Base-by-base conservation (phyloP, 2,329 filamentous ascomycete species). In the Pseudogymnoascus sp. region DNA sequence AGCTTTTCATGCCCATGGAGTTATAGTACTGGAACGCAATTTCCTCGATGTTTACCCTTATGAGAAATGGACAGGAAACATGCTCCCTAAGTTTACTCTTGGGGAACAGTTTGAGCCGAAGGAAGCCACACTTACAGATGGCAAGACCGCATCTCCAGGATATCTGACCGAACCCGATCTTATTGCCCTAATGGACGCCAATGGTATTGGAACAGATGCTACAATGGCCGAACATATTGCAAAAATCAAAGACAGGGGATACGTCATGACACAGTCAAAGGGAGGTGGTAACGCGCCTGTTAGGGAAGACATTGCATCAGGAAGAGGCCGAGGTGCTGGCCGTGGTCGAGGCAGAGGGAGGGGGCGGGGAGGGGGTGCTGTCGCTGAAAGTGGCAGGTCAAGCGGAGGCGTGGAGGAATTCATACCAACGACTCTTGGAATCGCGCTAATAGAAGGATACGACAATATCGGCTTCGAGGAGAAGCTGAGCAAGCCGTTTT, bases 211-310 rank as follows among this genome's bases (percentile, higher is more conserved):
- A 11, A 99, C 95, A 8, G 95, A 99, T 77, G 95, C 95, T 5
- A 99, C 95, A 1, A 99, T 99, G 95, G 95, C 95, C 0, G 95
- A 99, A 70, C 95, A 99, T 72, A 99, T 99, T 70, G 87, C 90
- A 64, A 99, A 93, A 75, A 96, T 99, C 69, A 92, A 97, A 75
- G 86, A 93, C 63, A 82, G 95, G 64, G 83, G 93, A 69, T 99
- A 99, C 71, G 93, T 92, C 59, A 84, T 86, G 63, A 88, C 89
- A 72, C 72, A 85, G 76, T 72, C 81, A 71, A 81, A 76, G 65
- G 74, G 71, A 60, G 72, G 65, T 66, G 73, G 75, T 35, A 68
- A 71, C 62, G 64, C 72, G 62, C 69, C 73, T 66, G 71, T 68
- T 37, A 77, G 75, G 33, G 74, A 72, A 18, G 75, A 75, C 37